These are phyloP conservation scores for Plasmodium gallinaceum DNA, from an alignment of 169 alveolate species.

Conservation along the genomic window DNA sequence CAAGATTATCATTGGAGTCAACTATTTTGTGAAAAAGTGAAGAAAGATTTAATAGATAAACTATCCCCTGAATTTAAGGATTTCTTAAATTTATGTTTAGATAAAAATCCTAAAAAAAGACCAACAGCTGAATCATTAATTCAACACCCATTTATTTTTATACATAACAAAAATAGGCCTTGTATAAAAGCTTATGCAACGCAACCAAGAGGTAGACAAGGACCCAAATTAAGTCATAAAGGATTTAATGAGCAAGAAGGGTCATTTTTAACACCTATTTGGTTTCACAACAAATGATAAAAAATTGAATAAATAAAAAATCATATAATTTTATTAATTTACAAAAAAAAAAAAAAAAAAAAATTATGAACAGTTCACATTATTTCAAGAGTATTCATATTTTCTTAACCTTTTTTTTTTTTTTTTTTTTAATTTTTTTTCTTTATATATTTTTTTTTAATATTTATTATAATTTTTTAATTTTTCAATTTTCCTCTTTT, in stretches of 20 bases:
- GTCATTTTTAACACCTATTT: conserved; percentile 62
- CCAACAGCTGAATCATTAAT: conserved; percentile 80
- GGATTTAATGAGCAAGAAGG: conserved; percentile 77
- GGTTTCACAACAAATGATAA: conserved; percentile 59
- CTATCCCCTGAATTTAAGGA: conserved; percentile 79
- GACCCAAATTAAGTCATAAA: conserved; percentile 53
- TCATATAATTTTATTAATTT: neutral
- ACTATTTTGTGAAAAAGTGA: conserved; percentile 71
- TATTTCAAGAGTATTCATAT: too few species aligned
- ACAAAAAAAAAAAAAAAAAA: too few species aligned
- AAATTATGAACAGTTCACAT: too few species aligned
- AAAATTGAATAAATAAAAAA: neutral
- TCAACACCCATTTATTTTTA: conserved; percentile 83
- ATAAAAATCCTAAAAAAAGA: conserved; percentile 81
- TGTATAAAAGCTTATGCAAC: conserved; percentile 77
- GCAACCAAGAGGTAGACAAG: conserved; percentile 79
- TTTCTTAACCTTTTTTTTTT: too few species aligned
- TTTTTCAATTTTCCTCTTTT: too few species aligned
- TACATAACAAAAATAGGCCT: conserved; percentile 80
- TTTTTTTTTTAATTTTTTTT: too few species aligned
- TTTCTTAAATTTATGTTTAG: conserved; percentile 83
- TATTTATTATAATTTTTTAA: too few species aligned
- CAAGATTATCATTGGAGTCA: conserved; percentile 83
- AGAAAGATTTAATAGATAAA: conserved; percentile 65
- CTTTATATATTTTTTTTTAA: too few species aligned